Percentiles rank a stretch among this genome's conserved stretches.
Conservation (phyloP, 2,329 filamentous ascomycete species). For the Aspergillus phoenicis region DNA sequence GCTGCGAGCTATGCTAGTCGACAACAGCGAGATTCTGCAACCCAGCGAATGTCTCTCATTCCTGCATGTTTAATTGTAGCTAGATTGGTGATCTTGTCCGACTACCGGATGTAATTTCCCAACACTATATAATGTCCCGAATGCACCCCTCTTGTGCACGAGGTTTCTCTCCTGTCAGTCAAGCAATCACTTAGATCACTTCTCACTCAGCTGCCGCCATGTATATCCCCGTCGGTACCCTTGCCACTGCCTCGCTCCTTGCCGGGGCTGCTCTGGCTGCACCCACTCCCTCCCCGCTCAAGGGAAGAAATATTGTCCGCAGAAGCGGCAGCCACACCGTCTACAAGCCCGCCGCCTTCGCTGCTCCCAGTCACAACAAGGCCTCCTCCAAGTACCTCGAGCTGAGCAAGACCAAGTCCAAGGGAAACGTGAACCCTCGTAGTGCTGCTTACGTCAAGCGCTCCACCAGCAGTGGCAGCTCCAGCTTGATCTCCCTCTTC, state of each 20-base stretch:
- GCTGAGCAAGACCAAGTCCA: slow-evolving; percentile 13
- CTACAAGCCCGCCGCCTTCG: slow-evolving; percentile 12
- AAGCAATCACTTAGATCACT: neutral
- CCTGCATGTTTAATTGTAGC: neutral
- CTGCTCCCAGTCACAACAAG: neutral
- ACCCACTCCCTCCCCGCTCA: slow-evolving; percentile 2
- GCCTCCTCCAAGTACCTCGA: slow-evolving; percentile 3
- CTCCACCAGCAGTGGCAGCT: neutral
- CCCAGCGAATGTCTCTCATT: neutral
- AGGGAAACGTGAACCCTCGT: neutral
- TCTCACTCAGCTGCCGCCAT: neutral
- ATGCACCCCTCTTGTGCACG: neutral
- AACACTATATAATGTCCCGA: neutral
- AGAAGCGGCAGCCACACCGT: slow-evolving; percentile 11
- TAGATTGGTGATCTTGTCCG: neutral
- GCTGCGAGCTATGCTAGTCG: neutral
- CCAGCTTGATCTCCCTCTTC: slow-evolving; percentile 18
- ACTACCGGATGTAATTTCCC: neutral
- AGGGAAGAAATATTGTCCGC: neutral
- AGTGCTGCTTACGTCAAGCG: slow-evolving; percentile 15
- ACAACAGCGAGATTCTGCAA: neutral
- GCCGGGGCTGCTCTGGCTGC: neutral
- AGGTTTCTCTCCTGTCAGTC: neutral
- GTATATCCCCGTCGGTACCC: neutral
- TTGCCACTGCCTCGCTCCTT: slow-evolving; percentile 1